A percentile compares a stretch with the other conserved stretches of the same genome.
Evolutionary conservation across 1,139 yeast genomes (phyloP).

Genomic region (Lodderomyces beijingensis): DNA sequence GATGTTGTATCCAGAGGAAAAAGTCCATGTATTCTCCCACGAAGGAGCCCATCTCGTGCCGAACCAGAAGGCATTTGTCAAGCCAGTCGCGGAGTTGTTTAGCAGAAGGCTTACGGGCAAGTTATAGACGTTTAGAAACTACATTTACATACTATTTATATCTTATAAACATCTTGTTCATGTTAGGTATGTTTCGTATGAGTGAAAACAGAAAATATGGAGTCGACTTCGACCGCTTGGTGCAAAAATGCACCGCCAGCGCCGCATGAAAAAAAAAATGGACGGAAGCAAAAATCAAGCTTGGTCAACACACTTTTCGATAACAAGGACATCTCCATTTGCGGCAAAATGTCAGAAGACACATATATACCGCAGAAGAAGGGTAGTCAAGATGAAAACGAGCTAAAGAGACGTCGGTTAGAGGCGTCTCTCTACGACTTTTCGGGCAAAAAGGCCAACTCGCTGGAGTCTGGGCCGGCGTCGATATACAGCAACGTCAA

Average conservation of each 20-base stretch:
- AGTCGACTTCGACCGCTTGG: no score
- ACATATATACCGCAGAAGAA: neutral
- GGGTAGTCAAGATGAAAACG: neutral
- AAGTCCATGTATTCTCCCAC: slow-evolving; percentile 21
- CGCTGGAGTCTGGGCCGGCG: slow-evolving; percentile 7
- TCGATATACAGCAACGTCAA: slow-evolving; percentile 25
- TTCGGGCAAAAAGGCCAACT: slow-evolving; percentile 1
- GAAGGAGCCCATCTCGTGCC: slow-evolving; percentile 40
- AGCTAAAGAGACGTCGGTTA: slow-evolving; percentile 3
- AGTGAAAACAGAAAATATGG: no score
- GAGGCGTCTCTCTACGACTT: neutral
- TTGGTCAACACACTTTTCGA: no score
- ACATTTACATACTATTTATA: no score
- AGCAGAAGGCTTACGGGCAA: slow-evolving; percentile 15
- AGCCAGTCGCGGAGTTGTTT: slow-evolving; percentile 24
- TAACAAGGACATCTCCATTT: no score
- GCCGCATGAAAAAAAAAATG: no score
- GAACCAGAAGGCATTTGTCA: slow-evolving; percentile 22
- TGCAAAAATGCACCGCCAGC: no score
- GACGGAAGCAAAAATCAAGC: no score
- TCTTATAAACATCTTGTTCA: no score
- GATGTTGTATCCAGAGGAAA: slow-evolving; percentile 14
- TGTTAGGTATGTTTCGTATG: no score
- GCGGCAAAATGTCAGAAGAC: neutral
- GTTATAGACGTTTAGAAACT: slow-evolving; percentile 11